Conservation (phyloP, 148 eudicot species). For the Nepenthes gracilis region DNA sequence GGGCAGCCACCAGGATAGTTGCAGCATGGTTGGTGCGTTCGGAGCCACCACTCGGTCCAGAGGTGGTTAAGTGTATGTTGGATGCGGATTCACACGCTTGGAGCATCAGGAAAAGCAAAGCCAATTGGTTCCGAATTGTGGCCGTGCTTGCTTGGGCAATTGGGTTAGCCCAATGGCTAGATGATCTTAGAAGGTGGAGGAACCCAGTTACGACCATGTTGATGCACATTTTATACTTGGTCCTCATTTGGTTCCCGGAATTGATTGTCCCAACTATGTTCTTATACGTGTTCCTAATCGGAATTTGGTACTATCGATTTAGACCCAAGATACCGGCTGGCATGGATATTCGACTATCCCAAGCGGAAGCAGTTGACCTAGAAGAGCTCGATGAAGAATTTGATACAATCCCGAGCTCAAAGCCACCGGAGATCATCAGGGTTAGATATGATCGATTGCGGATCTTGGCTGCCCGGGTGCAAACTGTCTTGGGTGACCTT, state of each 20-base stretch:
- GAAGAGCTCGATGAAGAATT: conserved; percentile 93
- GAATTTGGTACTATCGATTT: conserved; percentile 88
- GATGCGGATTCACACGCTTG: conserved; percentile 86
- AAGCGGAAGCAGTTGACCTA: conserved; percentile 62
- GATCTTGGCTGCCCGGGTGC: conserved; percentile 72
- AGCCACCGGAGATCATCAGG: conserved; percentile 51
- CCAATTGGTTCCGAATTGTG: conserved; percentile 88
- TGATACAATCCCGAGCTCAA: conserved; percentile 81
- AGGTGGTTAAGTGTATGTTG: conserved; percentile 78
- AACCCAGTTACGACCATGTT: conserved; percentile 76
- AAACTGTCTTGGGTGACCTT: conserved; percentile 82
- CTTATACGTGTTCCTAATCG: conserved; percentile 71
- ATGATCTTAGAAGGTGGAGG: conserved; percentile 72
- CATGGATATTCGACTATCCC: conserved; percentile 76
- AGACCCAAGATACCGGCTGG: conserved; percentile 86
- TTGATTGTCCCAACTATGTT: conserved; percentile 89
- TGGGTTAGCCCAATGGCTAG: conserved; percentile 86
- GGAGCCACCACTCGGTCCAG: conserved; percentile 85
- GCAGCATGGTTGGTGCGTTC: conserved; percentile 77
- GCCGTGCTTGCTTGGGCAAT: conserved; percentile 80
- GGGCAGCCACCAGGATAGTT: conserved; percentile 79
- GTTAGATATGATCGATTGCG: conserved; percentile 71
- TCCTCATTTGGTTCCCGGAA: conserved; percentile 92
- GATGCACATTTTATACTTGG: conserved; percentile 75
- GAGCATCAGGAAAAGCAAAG: conserved; percentile 97